These are phyloP conservation scores for Amphicarpaea edgeworthii DNA, from an alignment of 306 rosid species.

Conservation along the genomic window DNA sequence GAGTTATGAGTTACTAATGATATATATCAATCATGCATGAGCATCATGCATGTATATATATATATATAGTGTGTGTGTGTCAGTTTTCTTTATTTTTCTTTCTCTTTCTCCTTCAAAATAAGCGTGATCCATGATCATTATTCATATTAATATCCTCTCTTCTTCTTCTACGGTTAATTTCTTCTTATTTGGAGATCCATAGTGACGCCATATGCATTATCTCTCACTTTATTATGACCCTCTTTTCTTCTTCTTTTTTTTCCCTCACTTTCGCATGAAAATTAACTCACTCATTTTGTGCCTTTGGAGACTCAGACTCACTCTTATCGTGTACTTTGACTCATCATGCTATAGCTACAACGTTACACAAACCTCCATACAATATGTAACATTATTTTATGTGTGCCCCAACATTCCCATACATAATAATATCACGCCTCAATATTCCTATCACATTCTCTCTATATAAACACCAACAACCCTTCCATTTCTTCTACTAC, in stretches of 20 bases:
- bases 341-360: neutral
- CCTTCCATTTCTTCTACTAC: neutral
- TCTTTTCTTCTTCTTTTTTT: neutral
- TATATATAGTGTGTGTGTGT: no score
- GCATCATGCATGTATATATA: no score
- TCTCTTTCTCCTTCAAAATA: no score
- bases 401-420: constrained; percentile 6
- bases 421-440: constrained; percentile 21
- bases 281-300: constrained; percentile 41
- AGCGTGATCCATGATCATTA: no score
- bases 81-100: no score
- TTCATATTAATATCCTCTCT: no score
- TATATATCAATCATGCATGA: no score
- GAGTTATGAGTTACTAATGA: no score
- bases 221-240: constrained; percentile 13
- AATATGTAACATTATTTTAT: constrained; percentile 6
- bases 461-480: neutral
- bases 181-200: neutral
- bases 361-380: constrained; percentile 28
- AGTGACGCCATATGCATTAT: neutral
- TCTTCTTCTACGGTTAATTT: no score
- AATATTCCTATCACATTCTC: neutral
- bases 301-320: constrained; percentile 37
- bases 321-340: constrained; percentile 1
- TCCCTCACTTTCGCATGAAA: neutral